Base-by-base conservation (phyloP, 108 stramenopile species). In the Cylindrotheca closterium region DNA sequence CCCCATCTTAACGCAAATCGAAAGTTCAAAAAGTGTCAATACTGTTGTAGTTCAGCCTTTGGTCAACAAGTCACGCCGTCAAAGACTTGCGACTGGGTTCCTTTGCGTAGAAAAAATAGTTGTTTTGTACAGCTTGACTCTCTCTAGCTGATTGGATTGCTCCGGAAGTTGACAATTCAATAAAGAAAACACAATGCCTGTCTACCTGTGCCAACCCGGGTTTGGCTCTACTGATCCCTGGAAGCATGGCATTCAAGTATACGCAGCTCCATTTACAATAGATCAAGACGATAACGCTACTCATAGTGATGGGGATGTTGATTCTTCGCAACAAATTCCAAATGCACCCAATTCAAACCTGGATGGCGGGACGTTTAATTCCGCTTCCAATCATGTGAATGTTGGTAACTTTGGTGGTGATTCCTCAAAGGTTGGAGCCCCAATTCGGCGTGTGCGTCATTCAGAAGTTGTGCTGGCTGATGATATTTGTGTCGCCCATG, bases 401-500 rank as follows among this genome's bases (percentile, higher is more conserved):
- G 46, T 26, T 2, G 3, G 24, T 23, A 21, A 24, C 2, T 10
- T 4, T 26, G 21, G 3, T 25, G 47, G 23, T 1, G 47, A 18
- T 23, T 30, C 65, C 5, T 31, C 50, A 4, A 37, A 24, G 48
- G 45, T 24, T 30, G 75, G 75, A 21, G 29, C 55, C 22, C 63
- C 86, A 27, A 73, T 91, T n/a, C 82, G 93, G 24, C 77, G 88
- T 19, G 71, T 90, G 18, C 81, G 88, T 42, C 93, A 94, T 57
- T 71, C 93, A 15, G 93, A 94, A 62, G 83, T 94, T 12, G 82
- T 94, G 26, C 32, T 94, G 45, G 89, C 87, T 10, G 93, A 94
- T 69, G 82, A 84, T 72, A 72, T 80, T 27, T 68, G 85, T 45
- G 18, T 81, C 22, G 75, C 84, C 7, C 68, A 78, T 57, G 78